Base-by-base conservation (phyloP, 2,329 filamentous ascomycete species). In the Pseudocercospora fijiensis region DNA sequence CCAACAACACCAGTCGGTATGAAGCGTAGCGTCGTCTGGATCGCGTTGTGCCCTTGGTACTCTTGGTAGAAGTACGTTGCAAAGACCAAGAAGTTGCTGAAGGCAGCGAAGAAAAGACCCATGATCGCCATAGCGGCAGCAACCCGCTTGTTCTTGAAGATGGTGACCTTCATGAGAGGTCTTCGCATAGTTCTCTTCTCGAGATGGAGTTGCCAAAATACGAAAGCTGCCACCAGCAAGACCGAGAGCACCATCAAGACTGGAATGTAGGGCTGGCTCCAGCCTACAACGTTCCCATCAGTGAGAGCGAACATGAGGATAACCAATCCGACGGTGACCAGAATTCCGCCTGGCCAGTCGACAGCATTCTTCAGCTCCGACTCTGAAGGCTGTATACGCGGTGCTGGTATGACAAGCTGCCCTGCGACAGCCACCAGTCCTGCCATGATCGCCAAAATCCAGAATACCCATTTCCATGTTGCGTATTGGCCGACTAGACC, bases 61-160 rank as follows among this genome's bases (percentile, higher is more conserved):
- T 88, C 83, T 74, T 91, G 88, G 75, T 85, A 90, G 76, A 65
- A 89, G 75, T 88, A 90, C 4, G 88, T 91, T 1, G 86, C 84
- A 69, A 84, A 89, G 65, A 90, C 80, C 43, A 90, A 77, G 68
- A 83, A 89, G 73, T 88, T 87, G 76, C 88, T 90, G 77, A 90
- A 91, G 1, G 82, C 80, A 18, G 84, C 83, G 70, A 88, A 90
- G 77, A 90, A 90, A 1, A 90, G 74, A 0, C 80, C 80, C 83
- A 90, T 89, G 69, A 88, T 85, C 30, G 83, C 72, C 79, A 90
- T 86, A 16, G 86, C 87, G 6, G 86, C 84, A 33, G 82, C 84
- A 71, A 90, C 89, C 6, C 80, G 81, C 4, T 76, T 74, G 72
- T 84, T 88, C 45, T 78, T 78, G 75, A 90, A 90, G 41, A 88